These are phyloP conservation scores for Corallochytrium limacisporum DNA, from an alignment of 78 protist species.

Conservation along the genomic window DNA sequence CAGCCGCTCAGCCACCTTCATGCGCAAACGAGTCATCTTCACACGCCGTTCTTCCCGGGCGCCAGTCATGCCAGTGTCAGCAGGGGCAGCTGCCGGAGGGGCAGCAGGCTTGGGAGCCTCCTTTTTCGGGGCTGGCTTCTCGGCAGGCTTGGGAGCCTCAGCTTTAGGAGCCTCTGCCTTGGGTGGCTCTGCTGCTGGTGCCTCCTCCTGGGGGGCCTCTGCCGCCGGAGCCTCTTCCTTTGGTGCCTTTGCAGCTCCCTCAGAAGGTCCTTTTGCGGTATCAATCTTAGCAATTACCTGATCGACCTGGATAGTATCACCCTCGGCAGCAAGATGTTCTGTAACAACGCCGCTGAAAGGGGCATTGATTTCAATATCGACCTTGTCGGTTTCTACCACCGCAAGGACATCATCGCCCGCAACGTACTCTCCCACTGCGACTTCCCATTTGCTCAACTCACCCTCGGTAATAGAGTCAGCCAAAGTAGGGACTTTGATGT, in stretches of 20 bases:
- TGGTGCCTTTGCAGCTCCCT: background rate
- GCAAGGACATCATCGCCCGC: constrained; percentile 63
- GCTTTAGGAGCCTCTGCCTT: background rate
- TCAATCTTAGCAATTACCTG: constrained; percentile 22
- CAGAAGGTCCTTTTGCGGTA: constrained; percentile 2
- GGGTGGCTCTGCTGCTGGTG: background rate
- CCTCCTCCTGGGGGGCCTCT: background rate
- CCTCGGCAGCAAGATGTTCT: constrained; percentile 36
- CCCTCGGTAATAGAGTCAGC: constrained; percentile 24
- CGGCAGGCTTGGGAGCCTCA: constrained; percentile 24
- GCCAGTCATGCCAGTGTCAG: background rate
- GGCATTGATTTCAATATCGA: constrained; percentile 59
- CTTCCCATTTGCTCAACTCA: background rate
- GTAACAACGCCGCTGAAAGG: constrained; percentile 56
- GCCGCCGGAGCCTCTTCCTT: background rate
- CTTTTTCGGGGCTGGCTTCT: constrained; percentile 4
- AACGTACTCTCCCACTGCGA: constrained; percentile 57
- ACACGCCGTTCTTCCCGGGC: too few relatives aligned
- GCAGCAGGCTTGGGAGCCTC: constrained; percentile 5
- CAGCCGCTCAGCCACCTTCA: constrained; percentile 78
- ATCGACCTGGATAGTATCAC: constrained; percentile 66
- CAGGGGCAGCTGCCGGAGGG: constrained; percentile 2
- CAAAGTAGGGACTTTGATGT: background rate
- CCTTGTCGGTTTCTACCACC: constrained; percentile 79
- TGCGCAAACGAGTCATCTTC: constrained; percentile 80